A percentile compares a stretch with the other conserved stretches of the same genome.
Conservation (phyloP, 2,329 filamentous ascomycete genomes). For the Hymenoscyphus repandus region DNA sequence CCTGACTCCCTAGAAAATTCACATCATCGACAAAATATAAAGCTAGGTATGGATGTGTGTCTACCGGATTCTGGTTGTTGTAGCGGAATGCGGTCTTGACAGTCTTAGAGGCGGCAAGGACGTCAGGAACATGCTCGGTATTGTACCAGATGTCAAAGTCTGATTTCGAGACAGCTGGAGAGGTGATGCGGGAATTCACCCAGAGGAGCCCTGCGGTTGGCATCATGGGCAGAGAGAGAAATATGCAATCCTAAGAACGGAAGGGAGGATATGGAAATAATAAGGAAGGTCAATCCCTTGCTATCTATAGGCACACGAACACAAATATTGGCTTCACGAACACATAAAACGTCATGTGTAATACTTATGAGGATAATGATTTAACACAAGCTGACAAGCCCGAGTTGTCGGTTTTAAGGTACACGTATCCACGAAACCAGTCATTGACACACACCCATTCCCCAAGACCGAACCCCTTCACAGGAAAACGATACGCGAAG, state of each 20-base stretch:
- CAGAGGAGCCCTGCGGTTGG: constrained; percentile 5
- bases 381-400: too few species aligned
- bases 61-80: constrained; percentile 2
- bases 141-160: constrained; percentile 12
- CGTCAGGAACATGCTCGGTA: constrained; percentile 11
- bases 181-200: constrained; percentile 12
- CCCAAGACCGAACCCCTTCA: not conserved
- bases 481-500: not conserved
- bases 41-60: constrained; percentile 7
- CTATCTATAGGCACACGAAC: too few species aligned
- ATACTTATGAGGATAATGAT: too few species aligned
- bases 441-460: too few species aligned
- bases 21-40: constrained; percentile 10
- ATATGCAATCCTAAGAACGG: not conserved
- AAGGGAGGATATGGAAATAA: too few species aligned
- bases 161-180: not conserved
- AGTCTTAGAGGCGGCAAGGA: constrained; percentile 5
- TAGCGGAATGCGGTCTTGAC: constrained; percentile 9
- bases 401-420: too few species aligned
- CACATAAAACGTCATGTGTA: too few species aligned
- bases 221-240: not conserved
- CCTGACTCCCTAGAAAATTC: not conserved
- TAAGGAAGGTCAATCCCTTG: too few species aligned
- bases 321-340: too few species aligned
- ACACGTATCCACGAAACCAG: too few species aligned